Conservation (phyloP, 495 filamentous ascomycete genomes). For the Diplogelasinospora grovesii region DNA sequence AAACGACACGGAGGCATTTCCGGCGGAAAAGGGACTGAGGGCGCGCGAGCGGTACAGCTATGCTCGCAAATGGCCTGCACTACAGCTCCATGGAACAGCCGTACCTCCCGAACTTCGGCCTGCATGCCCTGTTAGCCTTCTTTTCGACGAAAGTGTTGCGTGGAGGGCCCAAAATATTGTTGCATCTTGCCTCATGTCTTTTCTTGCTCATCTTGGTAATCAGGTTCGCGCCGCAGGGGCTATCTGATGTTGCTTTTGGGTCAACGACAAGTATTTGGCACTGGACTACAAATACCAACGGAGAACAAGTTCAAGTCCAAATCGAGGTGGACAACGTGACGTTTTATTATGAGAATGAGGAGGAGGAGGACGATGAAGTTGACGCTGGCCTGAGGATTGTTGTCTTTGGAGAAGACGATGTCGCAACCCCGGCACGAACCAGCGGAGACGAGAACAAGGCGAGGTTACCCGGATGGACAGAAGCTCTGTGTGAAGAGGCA, state of each 20-base stretch:
- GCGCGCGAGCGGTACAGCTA: too few species aligned
- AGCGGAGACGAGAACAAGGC: constrained; percentile 6
- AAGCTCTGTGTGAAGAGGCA: constrained; percentile 22
- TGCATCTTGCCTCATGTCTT: constrained; percentile 15
- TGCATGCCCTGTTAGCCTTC: constrained; percentile 9
- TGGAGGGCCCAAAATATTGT: constrained; percentile 16
- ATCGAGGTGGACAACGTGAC: neutral
- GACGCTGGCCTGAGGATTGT: constrained; percentile 21
- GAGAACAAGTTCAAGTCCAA: neutral
- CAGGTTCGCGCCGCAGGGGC: constrained; percentile 3
- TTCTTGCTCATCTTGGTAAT: constrained; percentile 15
- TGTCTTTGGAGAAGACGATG: constrained; percentile 28
- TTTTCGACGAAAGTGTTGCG: constrained; percentile 18
- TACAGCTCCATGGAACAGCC: constrained; percentile 1
- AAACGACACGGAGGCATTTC: too few species aligned
- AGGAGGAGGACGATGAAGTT: neutral
- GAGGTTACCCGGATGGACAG: constrained; percentile 17
- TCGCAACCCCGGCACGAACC: constrained; percentile 18
- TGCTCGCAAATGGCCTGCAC: constrained; percentile 7
- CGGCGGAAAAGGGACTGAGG: too few species aligned
- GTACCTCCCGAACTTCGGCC: neutral
- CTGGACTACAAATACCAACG: constrained; percentile 14
- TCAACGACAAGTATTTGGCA: constrained; percentile 3
- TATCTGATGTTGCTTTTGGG: constrained; percentile 1
- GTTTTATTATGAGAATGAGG: neutral